A percentile compares a stretch with the other conserved stretches of the same genome.
Evolutionary conservation across 129 eudicot species (phyloP).

Genomic region (Kitagawia praeruptora): DNA sequence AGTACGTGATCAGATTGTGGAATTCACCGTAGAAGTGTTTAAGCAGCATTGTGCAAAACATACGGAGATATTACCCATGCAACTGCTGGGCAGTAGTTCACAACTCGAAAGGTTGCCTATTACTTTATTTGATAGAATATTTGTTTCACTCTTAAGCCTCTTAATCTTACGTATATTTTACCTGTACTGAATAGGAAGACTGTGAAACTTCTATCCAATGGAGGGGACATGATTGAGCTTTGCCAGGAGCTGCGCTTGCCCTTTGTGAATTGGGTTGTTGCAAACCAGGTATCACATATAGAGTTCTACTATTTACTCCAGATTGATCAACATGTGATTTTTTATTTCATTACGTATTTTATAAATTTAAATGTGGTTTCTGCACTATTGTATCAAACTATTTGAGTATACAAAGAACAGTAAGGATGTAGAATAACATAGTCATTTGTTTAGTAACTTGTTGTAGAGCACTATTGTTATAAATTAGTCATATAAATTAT

Average conservation of each 20-base stretch:
- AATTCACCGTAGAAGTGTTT: constrained; percentile 48
- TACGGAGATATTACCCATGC: constrained; percentile 78
- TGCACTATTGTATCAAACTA: neutral
- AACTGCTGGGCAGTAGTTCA: constrained; percentile 48
- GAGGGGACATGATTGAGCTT: constrained; percentile 93
- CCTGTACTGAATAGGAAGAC: constrained; percentile 41
- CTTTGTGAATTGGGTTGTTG: constrained; percentile 69
- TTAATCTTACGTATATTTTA: neutral
- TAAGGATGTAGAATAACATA: neutral
- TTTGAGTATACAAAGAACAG: neutral
- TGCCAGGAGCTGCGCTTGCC: constrained; percentile 85
- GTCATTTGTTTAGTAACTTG: neutral
- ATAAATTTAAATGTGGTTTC: neutral
- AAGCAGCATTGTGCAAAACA: constrained; percentile 79
- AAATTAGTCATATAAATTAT: neutral
- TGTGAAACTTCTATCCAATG: constrained; percentile 64
- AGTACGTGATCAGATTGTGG: constrained; percentile 60
- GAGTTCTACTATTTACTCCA: neutral
- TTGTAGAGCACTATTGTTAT: too few relatives aligned
- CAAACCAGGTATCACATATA: constrained; percentile 51
- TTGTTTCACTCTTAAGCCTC: neutral
- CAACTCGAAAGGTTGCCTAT: constrained; percentile 43
- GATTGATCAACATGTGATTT: neutral
- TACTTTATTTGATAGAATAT: neutral
- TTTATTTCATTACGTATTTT: neutral